Evolutionary conservation across 805 yeast species (phyloP).

Genomic region (Wickerhamomyces pijperi): DNA sequence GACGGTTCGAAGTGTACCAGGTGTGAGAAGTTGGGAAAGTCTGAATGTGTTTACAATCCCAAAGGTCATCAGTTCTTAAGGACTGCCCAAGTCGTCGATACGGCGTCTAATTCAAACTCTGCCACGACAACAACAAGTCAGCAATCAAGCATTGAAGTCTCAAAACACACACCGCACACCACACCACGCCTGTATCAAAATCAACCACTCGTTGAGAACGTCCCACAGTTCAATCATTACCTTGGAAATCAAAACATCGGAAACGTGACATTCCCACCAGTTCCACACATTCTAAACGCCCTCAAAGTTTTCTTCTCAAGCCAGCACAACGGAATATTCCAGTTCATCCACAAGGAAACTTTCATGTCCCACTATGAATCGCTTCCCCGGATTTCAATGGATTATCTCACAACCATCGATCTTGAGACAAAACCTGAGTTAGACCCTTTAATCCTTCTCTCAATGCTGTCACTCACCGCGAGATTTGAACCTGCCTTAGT

Average conservation of each 20-base stretch:
- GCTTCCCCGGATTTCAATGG: slow-evolving; percentile 1
- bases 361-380: slow-evolving; percentile 3
- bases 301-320: slow-evolving; percentile 8
- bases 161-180: too few relatives aligned
- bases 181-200: too few relatives aligned
- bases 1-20: slow-evolving; percentile 5
- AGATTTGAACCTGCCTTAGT: slow-evolving; percentile 24
- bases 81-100: neutral
- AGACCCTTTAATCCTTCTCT: slow-evolving; percentile 23
- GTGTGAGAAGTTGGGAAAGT: slow-evolving; percentile 5
- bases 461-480: slow-evolving; percentile 25
- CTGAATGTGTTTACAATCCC: slow-evolving; percentile 6
- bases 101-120: too few relatives aligned
- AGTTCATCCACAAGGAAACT: slow-evolving; percentile 4
- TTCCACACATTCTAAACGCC: slow-evolving; percentile 5
- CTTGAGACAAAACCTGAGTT: slow-evolving; percentile 3
- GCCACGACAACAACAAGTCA: too few relatives aligned
- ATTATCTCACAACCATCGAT: slow-evolving; percentile 4
- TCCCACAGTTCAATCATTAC: too few relatives aligned
- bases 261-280: slow-evolving; percentile 3
- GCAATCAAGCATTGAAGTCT: too few relatives aligned
- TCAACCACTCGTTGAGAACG: too few relatives aligned
- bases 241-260: too few relatives aligned
- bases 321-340: slow-evolving; percentile 9
- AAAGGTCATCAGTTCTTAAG: slow-evolving; percentile 5